Evolutionary conservation across 2,329 filamentous ascomycete genomes (phyloP).

Genomic region (Cytospora chrysosperma): DNA sequence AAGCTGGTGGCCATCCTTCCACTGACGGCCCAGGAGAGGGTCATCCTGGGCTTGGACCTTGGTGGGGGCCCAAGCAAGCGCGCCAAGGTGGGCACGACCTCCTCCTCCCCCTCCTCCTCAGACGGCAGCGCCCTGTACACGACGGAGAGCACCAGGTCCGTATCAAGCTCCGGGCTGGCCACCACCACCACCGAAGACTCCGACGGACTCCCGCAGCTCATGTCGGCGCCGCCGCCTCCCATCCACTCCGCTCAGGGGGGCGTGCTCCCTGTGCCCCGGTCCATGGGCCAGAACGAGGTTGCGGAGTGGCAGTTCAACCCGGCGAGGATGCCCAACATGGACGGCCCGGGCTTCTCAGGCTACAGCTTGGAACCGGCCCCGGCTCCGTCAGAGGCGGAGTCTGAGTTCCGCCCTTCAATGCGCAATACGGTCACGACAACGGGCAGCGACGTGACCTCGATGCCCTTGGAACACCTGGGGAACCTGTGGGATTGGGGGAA

Average conservation of each 20-base stretch:
- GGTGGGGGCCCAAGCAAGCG: background rate
- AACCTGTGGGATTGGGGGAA: slow-evolving; percentile 9
- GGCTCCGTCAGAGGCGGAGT: background rate
- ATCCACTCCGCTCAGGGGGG: background rate
- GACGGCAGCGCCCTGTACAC: background rate
- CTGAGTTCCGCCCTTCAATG: background rate
- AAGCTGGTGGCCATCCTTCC: slow-evolving; percentile 4
- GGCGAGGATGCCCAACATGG: background rate
- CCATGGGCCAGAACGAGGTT: background rate
- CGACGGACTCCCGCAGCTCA: background rate
- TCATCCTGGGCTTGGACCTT: background rate
- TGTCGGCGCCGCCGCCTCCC: background rate
- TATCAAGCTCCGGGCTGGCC: background rate
- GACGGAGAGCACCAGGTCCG: background rate
- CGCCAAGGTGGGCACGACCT: background rate
- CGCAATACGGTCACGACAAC: background rate
- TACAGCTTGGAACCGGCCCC: background rate
- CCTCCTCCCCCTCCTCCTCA: background rate
- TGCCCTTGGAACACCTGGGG: background rate
- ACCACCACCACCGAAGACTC: background rate
- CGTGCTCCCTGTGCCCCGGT: background rate
- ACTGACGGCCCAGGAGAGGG: slow-evolving; percentile 2
- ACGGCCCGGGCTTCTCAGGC: background rate
- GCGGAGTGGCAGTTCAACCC: background rate
- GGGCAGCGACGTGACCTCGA: background rate